Evolutionary conservation across 108 stramenopile species (phyloP), one percentile per base, ranked within the genome.

Genomic region (Licmophora abbreviata): DNA sequence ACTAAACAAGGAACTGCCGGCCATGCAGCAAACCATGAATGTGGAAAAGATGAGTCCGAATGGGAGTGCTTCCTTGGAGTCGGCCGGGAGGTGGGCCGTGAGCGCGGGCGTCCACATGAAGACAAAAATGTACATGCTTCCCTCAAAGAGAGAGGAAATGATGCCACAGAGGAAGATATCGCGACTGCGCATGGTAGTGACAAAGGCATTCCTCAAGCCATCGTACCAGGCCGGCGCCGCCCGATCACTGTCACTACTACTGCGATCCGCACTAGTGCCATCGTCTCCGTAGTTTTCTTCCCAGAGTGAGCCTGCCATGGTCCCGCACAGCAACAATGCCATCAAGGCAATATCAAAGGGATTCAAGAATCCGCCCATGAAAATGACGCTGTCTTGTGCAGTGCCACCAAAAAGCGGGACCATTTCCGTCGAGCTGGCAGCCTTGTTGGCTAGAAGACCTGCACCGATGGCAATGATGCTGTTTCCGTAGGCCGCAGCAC

Each of bases 21-120:
- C 70, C 90, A 96, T 92, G 48, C 93, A 92, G 54, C 59, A 89
- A 12, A 93, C 91, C 97, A 98, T 98, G 66, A 98, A 95, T 30
- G 85, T 82, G 0, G 88, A 70, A 74, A 98, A 98, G 31, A 98
- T 87, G 40, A 88, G 51, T 40, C 97, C 95, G 69, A 94, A 92
- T 4, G 95, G 95, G 20, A 95, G 61, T 10, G 68, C 63, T 9
- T 47, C 68, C 23, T 70, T 68, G 3, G 35, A 35, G 15, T 79
- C 76, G 0, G 58, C 76, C 66, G 64, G 50, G 2, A 78, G 46
- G 29, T 51, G 35, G n/a, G n/a, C n/a, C 28, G 69, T 78, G 20
- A 95, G 51, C 0, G 88, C 76, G 3, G 97, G 97, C 1, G 95
- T 95, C 97, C 97, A 98, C 90, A 92, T 78, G 61, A 96, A 95